Base-by-base conservation (phyloP, 1,284 basidiomycete genomes). In the Golubevia sp. region DNA sequence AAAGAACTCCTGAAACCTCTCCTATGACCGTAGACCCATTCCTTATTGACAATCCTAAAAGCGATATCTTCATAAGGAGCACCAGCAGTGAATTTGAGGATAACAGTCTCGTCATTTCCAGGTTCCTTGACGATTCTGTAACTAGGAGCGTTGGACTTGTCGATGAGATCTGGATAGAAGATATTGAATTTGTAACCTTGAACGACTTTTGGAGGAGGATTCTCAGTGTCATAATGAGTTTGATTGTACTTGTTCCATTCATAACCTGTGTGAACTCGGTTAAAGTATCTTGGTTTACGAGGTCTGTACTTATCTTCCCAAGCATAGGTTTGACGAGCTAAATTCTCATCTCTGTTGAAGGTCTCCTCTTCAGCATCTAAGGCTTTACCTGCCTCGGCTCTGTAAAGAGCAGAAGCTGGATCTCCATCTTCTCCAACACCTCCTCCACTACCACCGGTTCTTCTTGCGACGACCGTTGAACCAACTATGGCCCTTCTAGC, bases 191-290 rank as follows among this genome's bases (percentile, higher is more conserved):
- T 48, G 20, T 23, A 23, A 71, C 69, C 72, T 85, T 98, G 96
- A 1, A 98, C 95, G 61, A 97, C 93, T 84, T 98, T 98, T 2
- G 94, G 80, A 38, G 80, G 80, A 4, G 80, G 80, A 53, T 83
- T 79, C 59, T 82, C 76, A 44, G 71, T 67, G 49, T 83, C 80
- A 63, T 83, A 83, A 63, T 83, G 80, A 23, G 77, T 79, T 66
- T 83, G 77, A 63, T 83, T 83, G 73, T 83, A 83, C 68, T 75
- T 74, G 69, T 81, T 83, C 80, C 80, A 83, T 54, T 81, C 79
- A 61, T 72, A 83, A 44, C 80, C 80, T 0, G 80, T 80, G 55
- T 82, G 75, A 30, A 83, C 80, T 8, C 78, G 77, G 61, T 83
- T 83, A 54, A 82, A 77, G 69, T 76, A 83, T 48, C 79, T 71